Base-by-base conservation (phyloP, 2,329 filamentous ascomycete genomes). In the Colletotrichum euphorbiae region DNA sequence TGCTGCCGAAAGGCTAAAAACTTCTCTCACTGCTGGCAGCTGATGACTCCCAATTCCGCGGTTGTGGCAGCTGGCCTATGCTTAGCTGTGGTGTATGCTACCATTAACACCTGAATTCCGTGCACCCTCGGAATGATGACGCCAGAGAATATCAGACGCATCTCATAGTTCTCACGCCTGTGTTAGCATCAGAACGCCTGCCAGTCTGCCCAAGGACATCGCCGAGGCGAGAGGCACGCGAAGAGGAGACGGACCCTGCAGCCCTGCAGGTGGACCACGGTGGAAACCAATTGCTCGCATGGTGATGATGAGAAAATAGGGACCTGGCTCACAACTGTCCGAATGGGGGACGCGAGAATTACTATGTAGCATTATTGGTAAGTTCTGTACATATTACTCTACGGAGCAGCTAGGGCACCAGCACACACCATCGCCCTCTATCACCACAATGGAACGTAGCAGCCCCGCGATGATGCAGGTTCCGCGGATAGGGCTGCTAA, bases 401-500 rank as follows among this genome's bases (percentile, higher is more conserved):
- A 36, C 31, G 38, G 40, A 50, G 42, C 54, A 57, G 33, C 21
- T 46, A 40, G 17, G n/a, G 19, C 43, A 21, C 9, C 21, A 55
- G n/a, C 15, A 43, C 52, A 45, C 28, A 21, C 48, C 36, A 28
- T 31, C 36, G 42, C 21, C 42, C 17, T 45, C 15, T 24, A 24
- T 12, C 7, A 36, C 48, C 31, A 60, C 33, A 46, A 65, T 65
- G 61, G 61, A 68, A 68, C 65, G 61, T 68, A 65, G 42, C 54
- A 65, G 38, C 48, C 36, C 46, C 52, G 54, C 40, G 61, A 28
- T 50, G 54, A 46, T 58, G 65, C 61, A 65, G 61, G 54, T 65
- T 42, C 38, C 33, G 42, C 33, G 50, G 48, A 60, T 68, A 68
- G 61, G 65, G 65, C 65, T 68, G 65, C 28, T 24, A 21, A 28